Base-by-base conservation (phyloP, 1,284 basidiomycete genomes). In the Malassezia pachydermatis region DNA sequence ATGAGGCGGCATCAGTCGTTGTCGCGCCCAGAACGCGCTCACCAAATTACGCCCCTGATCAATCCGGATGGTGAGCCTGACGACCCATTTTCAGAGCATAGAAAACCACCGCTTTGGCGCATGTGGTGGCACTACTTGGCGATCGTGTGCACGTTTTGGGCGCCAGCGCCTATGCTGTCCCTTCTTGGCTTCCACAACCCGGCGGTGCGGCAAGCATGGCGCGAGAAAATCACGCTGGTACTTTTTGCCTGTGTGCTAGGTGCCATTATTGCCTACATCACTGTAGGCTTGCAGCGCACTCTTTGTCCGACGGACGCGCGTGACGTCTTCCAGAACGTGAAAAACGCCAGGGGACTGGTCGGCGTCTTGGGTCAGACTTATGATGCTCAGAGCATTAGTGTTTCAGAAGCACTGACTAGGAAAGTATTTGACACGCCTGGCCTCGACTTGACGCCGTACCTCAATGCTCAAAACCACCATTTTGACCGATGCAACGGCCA, bases 231-330 rank as follows among this genome's bases (percentile, higher is more conserved):
- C 8, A 53, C 65, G 2, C 59, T 71, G 34, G 61, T 64, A 33
- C 54, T 60, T 37, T 25, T 66, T 17, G 63, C 67, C 13, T 35
- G 61, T n/a, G 25, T 57, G 20, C 74, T 95, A 20, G 94, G 89
- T 60, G 83, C 77, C 19, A 74, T 79, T 40, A 80, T 96, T 44
- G 92, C 86, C 8, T 99, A 96, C 73, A 78, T 84, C 51, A 98
- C 94, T 38, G 87, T 99, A 67, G 94, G 90, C 16, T 81, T 95
- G 49, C 88, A 95, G 74, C 82, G 82, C 57, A 85, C 87, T 19
- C 79, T 99, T 24, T 99, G 92, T 75, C 89, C 90, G 0, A 75
- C 35, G 10, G 14, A 32, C 6, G 19, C 32, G 7, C n/a, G 29
- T 5, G 16, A 41, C 7, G 33, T 52, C 1, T 52, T 48, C 29